Base-by-base conservation (phyloP, 176 grass and related monocot species). In the Phyllostachys edulis region DNA sequence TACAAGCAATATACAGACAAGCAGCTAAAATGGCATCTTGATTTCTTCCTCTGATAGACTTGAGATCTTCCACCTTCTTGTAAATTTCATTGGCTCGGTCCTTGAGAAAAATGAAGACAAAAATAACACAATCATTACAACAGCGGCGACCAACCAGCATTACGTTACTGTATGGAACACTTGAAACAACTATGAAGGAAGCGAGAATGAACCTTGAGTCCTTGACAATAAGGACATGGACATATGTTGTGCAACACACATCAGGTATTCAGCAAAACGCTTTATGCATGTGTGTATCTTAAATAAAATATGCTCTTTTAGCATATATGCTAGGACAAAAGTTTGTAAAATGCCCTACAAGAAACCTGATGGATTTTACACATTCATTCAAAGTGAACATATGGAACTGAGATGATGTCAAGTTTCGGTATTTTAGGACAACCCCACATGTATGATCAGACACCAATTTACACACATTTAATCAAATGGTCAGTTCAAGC, bases 11-110 rank as follows among this genome's bases (percentile, higher is more conserved):
- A 81, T 94, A 97, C 4, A 97, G 75, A 47, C 91, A 94, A 66
- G 94, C 94, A 82, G 94, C 94, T 85, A 97, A 76, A 74, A 94
- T 92, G 46, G 94, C 91, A 88, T 97, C 94, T 89, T 97, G 94
- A 77, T 93, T 97, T 87, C 91, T 90, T 78, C 94, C 91, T 32
- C 87, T 90, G 20, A 97, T 91, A 81, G 89, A 94, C 70, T 97
- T 97, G 46, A 90, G 81, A 90, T 97, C 94, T 85, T 97, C 94
- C 71, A 97, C 91, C 73, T 92, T 97, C 86, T 97, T 97, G 70
- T 94, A 97, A 13, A 97, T 94, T 91, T 97, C 94, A 70, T 97
- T 97, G 67, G 94, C 94, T 63, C 91, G 89, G 61, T 97, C 94
- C 94, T 97, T 81, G 5, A 86, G 40, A 63, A 39, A 57, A 56